These are phyloP conservation scores for Simmondsia chinensis DNA, from an alignment of 148 eudicot species.

Conservation along the genomic window DNA sequence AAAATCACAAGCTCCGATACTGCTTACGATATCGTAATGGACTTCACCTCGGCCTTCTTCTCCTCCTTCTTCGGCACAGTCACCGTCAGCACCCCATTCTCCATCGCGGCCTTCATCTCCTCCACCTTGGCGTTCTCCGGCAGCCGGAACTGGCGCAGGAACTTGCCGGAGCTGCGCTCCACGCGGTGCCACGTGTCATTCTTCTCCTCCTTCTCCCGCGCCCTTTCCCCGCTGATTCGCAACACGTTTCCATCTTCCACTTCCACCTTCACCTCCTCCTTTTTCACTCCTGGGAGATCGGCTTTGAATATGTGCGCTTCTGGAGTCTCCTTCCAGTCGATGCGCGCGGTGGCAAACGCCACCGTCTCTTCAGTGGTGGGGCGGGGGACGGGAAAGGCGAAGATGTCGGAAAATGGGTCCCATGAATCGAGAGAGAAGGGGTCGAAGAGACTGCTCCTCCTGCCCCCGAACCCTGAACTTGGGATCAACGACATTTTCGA, in stretches of 20 bases:
- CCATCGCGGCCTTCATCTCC: constrained; percentile 20
- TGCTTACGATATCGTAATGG: too few species aligned
- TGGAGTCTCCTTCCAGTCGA: too few species aligned
- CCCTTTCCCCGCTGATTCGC: neutral
- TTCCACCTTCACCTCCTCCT: too few species aligned
- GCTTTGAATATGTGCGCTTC: too few species aligned
- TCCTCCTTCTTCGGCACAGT: constrained; percentile 14
- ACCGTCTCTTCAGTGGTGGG: too few species aligned
- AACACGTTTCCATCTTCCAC: neutral
- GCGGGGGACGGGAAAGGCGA: neutral
- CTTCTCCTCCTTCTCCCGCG: constrained; percentile 7
- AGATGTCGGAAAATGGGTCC: neutral
- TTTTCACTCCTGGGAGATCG: too few species aligned
- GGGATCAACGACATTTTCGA: constrained; percentile 4
- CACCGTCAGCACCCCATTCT: constrained; percentile 24
- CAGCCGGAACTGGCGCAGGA: constrained; percentile 15
- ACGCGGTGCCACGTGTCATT: constrained; percentile 4
- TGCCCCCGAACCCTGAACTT: neutral
- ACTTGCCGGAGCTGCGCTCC: constrained; percentile 6
- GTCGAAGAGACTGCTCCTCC: constrained; percentile 3
- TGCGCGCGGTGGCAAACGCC: too few species aligned
- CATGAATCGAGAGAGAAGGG: constrained; percentile 4
- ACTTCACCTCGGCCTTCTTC: constrained; percentile 11
- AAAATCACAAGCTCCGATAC: too few species aligned
- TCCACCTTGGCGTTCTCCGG: constrained; percentile 25